Base-by-base conservation (phyloP, 805 yeast species). In the Saturnispora kantuleensis region DNA sequence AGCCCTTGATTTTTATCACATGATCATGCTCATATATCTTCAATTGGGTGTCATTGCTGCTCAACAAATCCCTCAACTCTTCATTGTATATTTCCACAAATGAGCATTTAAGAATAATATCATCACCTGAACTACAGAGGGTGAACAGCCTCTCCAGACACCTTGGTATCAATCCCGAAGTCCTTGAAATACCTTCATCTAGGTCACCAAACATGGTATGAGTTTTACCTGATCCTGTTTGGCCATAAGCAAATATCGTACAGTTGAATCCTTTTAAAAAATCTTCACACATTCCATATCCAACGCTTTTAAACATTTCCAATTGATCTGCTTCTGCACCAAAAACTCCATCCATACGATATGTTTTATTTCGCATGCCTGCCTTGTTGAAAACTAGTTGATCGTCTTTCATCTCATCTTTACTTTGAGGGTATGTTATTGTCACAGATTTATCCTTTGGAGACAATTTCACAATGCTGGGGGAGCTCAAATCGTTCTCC, bases 181-280 rank as follows among this genome's bases (percentile, higher is more conserved):
- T 38, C 10, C 16, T 21, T n/a, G 12, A 32, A 26, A 26, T 13
- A 5, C 35, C 30, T 10, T 21, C 33, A 7, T 10, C 29, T 5
- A 10, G 10, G 52, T 46, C 28, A 41, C 81, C 81, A 57, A 74
- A 71, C 81, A 76, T 76, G 1, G 81, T 74, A 57, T 71, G 70
- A 0, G 81, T 76, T 52, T 76, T 76, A 4, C 81, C 81, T 2
- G 79, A 70, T 10, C 81, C 81, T 1, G 81, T 76, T 55, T 76
- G 81, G 17, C 81, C 81, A 56, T 76, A 76, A 2, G 80, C 78
- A 45, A 76, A 60, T 6, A 76, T 68, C 1, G 81, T 73, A 44
- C 76, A 77, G 52, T 76, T 76, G 48, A 61, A 69, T 12, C 81
- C 81, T 39, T 60, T 57, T 40, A 74, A 49, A 46, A 76, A 75